Base-by-base conservation (phyloP, 768 basidiomycete species). In the Pleurotus citrinopileatus region DNA sequence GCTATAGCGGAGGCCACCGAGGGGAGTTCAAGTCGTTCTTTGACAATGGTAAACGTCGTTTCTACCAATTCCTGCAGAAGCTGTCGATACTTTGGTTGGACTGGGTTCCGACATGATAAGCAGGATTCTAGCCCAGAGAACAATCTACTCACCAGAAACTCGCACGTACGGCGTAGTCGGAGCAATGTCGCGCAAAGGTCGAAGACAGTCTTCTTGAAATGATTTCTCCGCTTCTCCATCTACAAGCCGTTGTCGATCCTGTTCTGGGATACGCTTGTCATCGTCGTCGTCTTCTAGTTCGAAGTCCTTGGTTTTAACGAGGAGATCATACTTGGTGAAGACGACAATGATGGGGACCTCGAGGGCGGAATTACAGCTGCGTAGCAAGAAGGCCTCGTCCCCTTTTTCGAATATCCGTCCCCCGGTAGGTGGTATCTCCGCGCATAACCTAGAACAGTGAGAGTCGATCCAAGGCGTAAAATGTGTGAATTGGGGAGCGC, bases 261-360 rank as follows among this genome's bases (percentile, higher is more conserved):
- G 29, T 5, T 20, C 19, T 8, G 43, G 22, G 2, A 23, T 5
- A 2, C n/a, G n/a, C n/a, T n/a, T n/a, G n/a, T n/a, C n/a, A n/a
- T n/a, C n/a, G n/a, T 20, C 28, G 15, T 19, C 29, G 12, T 34
- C 29, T 3, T 23, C 48, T 19, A 51, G 15, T 10, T 51, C 48
- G 23, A 19, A 51, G 48, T 51, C 48, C 20, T 36, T 51, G 29
- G 29, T n/a, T 3, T 20, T 51, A 22, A 64, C 59, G 20, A 69
- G 54, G 19, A 51, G 46, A 55, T 71, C 70, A 54, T 62, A 71
- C 55, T 71, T 65, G 4, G 70, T 71, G 55, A 71, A 71, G 3
- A 71, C 64, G 12, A 62, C 65, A 20, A 71, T 62, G 40, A 70
- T 55, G 19, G 70, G 70, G 2, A 69, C 66, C 69, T 12, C 13